Evolutionary conservation across 352 stramenopile species (phyloP), one percentile per base, ranked within the genome.

Genomic region (Phytophthora hybrid): DNA sequence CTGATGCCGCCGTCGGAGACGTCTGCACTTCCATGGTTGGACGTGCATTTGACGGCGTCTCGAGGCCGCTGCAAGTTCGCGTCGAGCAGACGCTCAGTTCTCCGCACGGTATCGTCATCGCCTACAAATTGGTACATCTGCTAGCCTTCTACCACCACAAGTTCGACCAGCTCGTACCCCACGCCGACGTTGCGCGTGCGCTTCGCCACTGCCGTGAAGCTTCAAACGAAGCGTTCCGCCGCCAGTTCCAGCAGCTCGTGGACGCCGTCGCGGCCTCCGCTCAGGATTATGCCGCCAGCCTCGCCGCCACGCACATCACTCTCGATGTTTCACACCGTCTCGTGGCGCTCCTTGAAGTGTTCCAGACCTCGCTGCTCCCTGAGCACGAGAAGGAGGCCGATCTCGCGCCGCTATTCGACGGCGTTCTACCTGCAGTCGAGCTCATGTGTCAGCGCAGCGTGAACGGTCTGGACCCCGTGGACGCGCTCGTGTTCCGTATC

Each of bases 71-170:
- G 0, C 80, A 91, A 61, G 81, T 91, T 7, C 85, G 87, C 9
- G 64, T 95, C 0, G 82, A 95, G 64, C 88, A 93, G 64, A 90
- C 83, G 3, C 74, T 93, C 1, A 64, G 79, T 26, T 78, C 80
- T 18, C 73, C 75, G n/a, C 83, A 88, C 56, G 80, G 79, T 9
- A 83, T 92, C 26, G 76, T 89, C 37, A 82, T 86, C 26, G 74
- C 83, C 23, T 94, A 90, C 73, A 87, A 90, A 21, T 53, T 94
- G 8, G 80, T 92, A 9, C 85, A 93, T 32, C 52, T 94, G 41
- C 71, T 94, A 0, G 84, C 69, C 10, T 93, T 93, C 56, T 93
- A 93, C 64, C 69, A 89, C 23, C 74, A 84, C 61, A 94, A 83
- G 62, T 80, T 94, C 46, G 74, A 74, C 26, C 55, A 78, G 1